Base-by-base conservation (phyloP, 441 rosid genomes). In the Melastoma candidum region DNA sequence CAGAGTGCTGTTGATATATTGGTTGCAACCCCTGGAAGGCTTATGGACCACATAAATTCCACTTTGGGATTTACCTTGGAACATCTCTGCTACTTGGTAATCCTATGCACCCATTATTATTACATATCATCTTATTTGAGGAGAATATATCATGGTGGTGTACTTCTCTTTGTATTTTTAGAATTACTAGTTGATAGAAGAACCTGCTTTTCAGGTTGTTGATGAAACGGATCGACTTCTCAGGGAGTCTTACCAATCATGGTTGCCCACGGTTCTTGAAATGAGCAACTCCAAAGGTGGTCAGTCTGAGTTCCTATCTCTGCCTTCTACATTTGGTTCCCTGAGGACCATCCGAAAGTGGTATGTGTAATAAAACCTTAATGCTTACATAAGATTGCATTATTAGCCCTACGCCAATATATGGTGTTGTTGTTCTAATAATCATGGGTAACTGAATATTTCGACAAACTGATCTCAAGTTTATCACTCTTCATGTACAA, bases 21-120 rank as follows among this genome's bases (percentile, higher is more conserved):
- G 73, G 89, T 93, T 54, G 97, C 97, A 47, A 93, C 99, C 53
- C 99, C 97, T 0, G 97, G 99, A 67, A 83, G 99, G 73, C 85
- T 93, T 22, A 79, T 86, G 97, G 99, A 93, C 48, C 97, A 93
- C 73, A 86, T 89, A 45, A 84, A 75, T 68, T 68, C 70, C 63
- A 92, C 97, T 6, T 74, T 78, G 64, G 97, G 94, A 12, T 88
- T 93, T 68, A 89, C 97, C 0, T 88, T 89, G 43, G 96, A 89
- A 79, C 95, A 93, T 70, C 86, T 93, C 14, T 69, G 88, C 72
- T 93, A 81, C 78, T 96, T 93, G 70, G 97, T 93, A 82, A 69
- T 87, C 54, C 41, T 32, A 2, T 32, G 41, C 7, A 4, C 8
- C 41, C 5, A 32, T 6, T 32, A 4, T 32, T 32, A 32, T 32